phyloP scores from a whole-genome alignment of 352 stramenopile genomes.

The Nothophytophthora sp. region DNA sequence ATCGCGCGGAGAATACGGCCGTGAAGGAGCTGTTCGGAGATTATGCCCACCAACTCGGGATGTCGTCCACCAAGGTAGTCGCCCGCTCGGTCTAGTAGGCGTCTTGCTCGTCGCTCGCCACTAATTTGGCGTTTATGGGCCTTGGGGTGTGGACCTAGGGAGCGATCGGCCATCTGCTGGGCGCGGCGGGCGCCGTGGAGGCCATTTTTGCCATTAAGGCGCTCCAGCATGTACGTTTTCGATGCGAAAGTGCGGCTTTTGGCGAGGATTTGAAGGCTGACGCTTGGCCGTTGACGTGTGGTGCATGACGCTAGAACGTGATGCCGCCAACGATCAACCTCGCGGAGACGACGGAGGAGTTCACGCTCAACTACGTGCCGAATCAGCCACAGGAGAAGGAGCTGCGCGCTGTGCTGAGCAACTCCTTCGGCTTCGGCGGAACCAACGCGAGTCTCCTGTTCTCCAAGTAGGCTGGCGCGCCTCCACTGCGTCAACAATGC shows the following conservation, averaged over 20 bases:
- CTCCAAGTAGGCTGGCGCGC: constrained; percentile 74
- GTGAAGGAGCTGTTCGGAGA: constrained; percentile 88
- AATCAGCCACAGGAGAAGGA: constrained; percentile 69
- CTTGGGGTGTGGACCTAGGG: constrained; percentile 37
- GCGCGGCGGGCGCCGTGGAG: constrained; percentile 96
- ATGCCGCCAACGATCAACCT: constrained; percentile 96
- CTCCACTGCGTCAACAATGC: too few relatives aligned
- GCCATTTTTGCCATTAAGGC: constrained; percentile 95
- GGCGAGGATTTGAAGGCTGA: too few relatives aligned
- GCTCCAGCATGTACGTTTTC: constrained; percentile 74
- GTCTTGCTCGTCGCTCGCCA: not conserved
- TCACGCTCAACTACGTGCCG: constrained; percentile 88
- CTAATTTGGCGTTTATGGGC: not conserved
- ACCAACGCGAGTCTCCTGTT: constrained; percentile 93
- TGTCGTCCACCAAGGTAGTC: constrained; percentile 89
- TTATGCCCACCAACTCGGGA: constrained; percentile 47
- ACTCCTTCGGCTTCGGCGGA: constrained; percentile 98
- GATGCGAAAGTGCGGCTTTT: not conserved
- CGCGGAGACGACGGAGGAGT: constrained; percentile 60
- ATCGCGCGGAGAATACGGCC: constrained; percentile 93
- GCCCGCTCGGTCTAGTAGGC: not conserved
- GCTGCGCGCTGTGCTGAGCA: constrained; percentile 87
- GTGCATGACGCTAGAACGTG: constrained; percentile 51
- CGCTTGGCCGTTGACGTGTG: too few relatives aligned
- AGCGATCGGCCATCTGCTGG: constrained; percentile 94